Base-by-base conservation (phyloP, 768 basidiomycete species). In the Tylopilus balloui region DNA sequence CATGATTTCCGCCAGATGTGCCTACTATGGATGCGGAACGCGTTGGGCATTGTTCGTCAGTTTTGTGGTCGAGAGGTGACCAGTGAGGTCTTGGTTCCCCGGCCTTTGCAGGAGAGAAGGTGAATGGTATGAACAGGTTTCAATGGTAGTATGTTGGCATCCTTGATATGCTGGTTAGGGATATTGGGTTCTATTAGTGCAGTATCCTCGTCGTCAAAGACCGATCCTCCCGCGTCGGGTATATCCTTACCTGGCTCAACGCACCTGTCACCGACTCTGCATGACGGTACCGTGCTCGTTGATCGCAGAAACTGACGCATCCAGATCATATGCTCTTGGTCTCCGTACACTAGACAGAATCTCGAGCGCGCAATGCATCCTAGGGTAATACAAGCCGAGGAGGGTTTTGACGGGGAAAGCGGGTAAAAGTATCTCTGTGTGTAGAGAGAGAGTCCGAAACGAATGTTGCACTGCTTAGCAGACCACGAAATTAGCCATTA, bases 11-110 rank as follows among this genome's bases (percentile, higher is more conserved):
- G 39, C 34, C 21, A 12, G 35, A 36, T 13, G 28, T 50, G 14
- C 29, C 28, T 36, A 25, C 0, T 8, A 50, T 67, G 48, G 60
- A 61, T 4, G 17, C 38, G 4, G 57, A 17, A 45, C 54, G 36
- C 55, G 70, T 29, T 71, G 71, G 71, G 56, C 50, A 0, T 71
- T 68, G 68, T 71, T 71, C 43, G 58, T 71, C 20, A 50, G 52
- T 12, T 45, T 71, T 19, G 69, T 68, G 0, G 68, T 72, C 6
- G 69, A 72, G 50, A 53, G 70, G 61, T 62, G 51, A 42, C n/a
- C n/a, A n/a, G n/a, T n/a, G 52, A 7, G 6, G 13, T 12, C 19
- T 10, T 28, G 6, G n/a, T n/a, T 17, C 37, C 19, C 15, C 34
- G 14, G 2, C 17, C 15, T 34, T 3, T 17, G 6, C 21, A 6